phyloP scores from a whole-genome alignment of 352 stramenopile genomes.

The Globisporangium parvum region DNA sequence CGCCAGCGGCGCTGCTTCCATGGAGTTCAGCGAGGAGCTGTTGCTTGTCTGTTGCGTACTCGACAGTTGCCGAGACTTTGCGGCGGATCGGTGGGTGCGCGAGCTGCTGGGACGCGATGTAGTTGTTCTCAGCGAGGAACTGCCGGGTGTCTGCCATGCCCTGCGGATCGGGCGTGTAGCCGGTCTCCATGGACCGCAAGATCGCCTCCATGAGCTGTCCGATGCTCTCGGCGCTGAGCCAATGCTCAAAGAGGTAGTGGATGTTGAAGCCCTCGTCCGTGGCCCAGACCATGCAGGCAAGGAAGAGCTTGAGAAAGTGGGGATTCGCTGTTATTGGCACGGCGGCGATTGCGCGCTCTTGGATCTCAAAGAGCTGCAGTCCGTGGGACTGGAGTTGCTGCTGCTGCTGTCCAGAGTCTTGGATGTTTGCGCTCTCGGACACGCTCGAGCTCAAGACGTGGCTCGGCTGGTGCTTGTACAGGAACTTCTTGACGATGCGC shows the following conservation, averaged over 20 bases:
- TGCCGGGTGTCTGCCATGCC: conserved; percentile 47
- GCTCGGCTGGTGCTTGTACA: conserved; percentile 26
- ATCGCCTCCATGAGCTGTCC: conserved; percentile 55
- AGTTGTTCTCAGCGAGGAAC: conserved; percentile 52
- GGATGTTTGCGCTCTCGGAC: background rate
- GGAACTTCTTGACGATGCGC: conserved; percentile 58
- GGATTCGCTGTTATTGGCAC: conserved; percentile 43
- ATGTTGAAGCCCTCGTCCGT: conserved; percentile 73
- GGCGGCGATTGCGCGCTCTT: conserved; percentile 65
- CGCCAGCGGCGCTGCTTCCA: background rate
- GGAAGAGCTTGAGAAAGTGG: conserved; percentile 64
- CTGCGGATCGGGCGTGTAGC: conserved; percentile 35
- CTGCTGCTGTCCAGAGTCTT: background rate
- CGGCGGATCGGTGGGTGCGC: background rate
- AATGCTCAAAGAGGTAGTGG: conserved; percentile 54
- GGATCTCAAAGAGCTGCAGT: conserved; percentile 70
- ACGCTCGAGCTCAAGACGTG: conserved; percentile 1
- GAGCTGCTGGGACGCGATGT: background rate
- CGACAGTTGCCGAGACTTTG: conserved; percentile 1
- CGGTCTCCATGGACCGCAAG: conserved; percentile 63
- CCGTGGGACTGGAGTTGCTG: background rate
- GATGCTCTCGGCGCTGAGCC: conserved; percentile 48
- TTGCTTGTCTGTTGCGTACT: background rate
- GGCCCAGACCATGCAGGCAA: conserved; percentile 52
- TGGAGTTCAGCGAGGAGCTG: background rate